phyloP scores from a whole-genome alignment of 169 alveolate genomes.

The Babesia gibsoni region DNA sequence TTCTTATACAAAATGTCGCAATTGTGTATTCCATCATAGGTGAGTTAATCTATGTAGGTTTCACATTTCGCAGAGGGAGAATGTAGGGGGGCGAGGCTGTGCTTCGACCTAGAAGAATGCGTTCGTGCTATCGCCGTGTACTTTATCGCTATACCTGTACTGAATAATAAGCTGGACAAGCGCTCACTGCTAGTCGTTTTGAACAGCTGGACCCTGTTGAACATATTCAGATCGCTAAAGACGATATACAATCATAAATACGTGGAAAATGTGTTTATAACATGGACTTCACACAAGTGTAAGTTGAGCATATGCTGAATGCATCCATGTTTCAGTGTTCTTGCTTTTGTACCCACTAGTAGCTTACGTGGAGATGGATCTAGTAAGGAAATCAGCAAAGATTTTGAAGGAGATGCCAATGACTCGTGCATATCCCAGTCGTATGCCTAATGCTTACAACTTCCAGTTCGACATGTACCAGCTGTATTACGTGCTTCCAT shows the following conservation, averaged over 20 bases:
- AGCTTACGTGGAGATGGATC: conserved; percentile 30
- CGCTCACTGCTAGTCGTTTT: conserved; percentile 6
- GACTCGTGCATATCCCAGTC: conserved; percentile 40
- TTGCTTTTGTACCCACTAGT: conserved; percentile 37
- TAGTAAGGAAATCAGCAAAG: conserved; percentile 7
- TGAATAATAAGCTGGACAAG: neutral
- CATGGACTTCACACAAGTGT: conserved; percentile 22
- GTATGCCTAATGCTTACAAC: conserved; percentile 62
- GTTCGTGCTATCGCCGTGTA: conserved; percentile 10
- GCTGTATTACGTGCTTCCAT: conserved; percentile 34
- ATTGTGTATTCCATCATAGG: conserved; percentile 13
- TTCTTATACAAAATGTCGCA: neutral
- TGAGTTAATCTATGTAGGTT: neutral
- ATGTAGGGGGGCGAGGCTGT: neutral
- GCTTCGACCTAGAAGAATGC: neutral
- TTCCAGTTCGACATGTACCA: conserved; percentile 34
- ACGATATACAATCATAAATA: neutral
- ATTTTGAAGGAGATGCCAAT: neutral
- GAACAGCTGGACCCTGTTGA: conserved; percentile 22
- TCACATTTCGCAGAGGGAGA: neutral
- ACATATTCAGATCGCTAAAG: conserved; percentile 11
- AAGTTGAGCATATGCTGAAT: neutral
- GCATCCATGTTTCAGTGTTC: conserved; percentile 20
- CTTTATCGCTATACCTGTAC: conserved; percentile 12
- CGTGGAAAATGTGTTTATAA: neutral